These are phyloP conservation scores for Aureobasidium subglaciale DNA, from an alignment of 2,329 filamentous ascomycete species.

Conservation along the genomic window DNA sequence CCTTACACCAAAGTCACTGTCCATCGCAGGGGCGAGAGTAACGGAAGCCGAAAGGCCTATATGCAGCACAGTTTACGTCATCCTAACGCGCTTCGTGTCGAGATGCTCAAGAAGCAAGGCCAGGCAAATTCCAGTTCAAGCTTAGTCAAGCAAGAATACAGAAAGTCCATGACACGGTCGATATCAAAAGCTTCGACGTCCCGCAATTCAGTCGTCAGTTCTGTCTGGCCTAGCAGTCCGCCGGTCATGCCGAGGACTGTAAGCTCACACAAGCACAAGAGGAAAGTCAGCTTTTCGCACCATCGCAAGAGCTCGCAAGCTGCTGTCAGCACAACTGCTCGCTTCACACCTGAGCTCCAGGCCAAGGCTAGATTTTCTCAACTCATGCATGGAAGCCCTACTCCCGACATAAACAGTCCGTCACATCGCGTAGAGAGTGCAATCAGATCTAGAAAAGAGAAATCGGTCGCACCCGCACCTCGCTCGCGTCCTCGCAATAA, in stretches of 20 bases:
- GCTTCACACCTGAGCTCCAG: slow-evolving; percentile 28
- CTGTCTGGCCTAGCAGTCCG: slow-evolving; percentile 41
- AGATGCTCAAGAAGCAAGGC: slow-evolving; percentile 28
- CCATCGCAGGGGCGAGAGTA: slow-evolving; percentile 43
- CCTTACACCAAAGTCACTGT: slow-evolving; percentile 60
- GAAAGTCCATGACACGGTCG: slow-evolving; percentile 19
- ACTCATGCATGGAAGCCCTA: slow-evolving; percentile 18
- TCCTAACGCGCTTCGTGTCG: slow-evolving; percentile 36
- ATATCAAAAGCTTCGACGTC: slow-evolving; percentile 31
- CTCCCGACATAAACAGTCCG: slow-evolving; percentile 23
- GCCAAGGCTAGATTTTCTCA: slow-evolving; percentile 25
- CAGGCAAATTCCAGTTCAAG: slow-evolving; percentile 29
- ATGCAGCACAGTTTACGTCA: slow-evolving; percentile 34
- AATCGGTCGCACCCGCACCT: slow-evolving; percentile 21
- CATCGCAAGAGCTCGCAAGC: slow-evolving; percentile 39
- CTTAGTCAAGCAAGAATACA: slow-evolving; percentile 18
- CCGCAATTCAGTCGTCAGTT: slow-evolving; percentile 39
- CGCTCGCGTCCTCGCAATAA: slow-evolving; percentile 31
- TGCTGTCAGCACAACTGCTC: slow-evolving; percentile 31
- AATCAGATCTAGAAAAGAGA: slow-evolving; percentile 31
- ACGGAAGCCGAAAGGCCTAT: slow-evolving; percentile 31
- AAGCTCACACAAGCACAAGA: slow-evolving; percentile 45
- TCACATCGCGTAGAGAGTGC: slow-evolving; percentile 24
- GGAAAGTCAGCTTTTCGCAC: slow-evolving; percentile 54
- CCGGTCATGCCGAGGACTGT: slow-evolving; percentile 29